Evolutionary conservation across 2,329 filamentous ascomycete species (phyloP), one percentile per base, ranked within the genome.

Genomic region (Colletotrichum sp.): DNA sequence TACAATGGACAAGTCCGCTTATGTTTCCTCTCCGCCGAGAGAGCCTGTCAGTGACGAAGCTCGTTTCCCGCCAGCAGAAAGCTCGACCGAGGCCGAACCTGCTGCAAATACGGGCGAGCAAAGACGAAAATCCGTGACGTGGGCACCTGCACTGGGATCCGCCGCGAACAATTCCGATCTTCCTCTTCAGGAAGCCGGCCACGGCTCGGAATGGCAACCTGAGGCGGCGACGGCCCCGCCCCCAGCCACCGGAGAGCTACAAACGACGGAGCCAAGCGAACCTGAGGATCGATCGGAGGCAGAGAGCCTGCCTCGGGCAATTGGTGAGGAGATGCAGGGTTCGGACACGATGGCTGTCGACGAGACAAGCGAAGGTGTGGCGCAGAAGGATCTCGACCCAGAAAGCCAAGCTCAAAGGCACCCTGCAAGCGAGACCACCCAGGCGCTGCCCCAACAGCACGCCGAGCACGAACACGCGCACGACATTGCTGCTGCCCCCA

Each of bases 1-100:
- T 75, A 75, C 73, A 75, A 75, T 71, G 70, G 73, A 75, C 65
- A 66, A 75, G 73, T 75, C 73, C 73, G 73, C 73, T 75, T 75
- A 75, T 75, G 36, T 73, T 61, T 64, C 55, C 64, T 75, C 73
- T 73, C 70, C 70, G 48, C 55, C 64, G 70, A 70, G 73, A 73
- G 73, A 75, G 73, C 73, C 34, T 73, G 64, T 43, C 73, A 65
- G 73, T 75, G 73, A 75, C 73, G 70, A 73, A 68, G 21, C 48
- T 60, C 58, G 38, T 43, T 68, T 34, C 64, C 48, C 70, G 70
- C 70, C 64, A 65, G 73, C 73, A 73, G 70, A 65, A 21, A 28
- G 56, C 21, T 55, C 70, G 64, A 73, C 65, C 58, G 70, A 68
- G 58, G 64, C 73, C 30, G 65, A 58, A 60, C n/a, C 60, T 38